Conservation (phyloP, 2,329 filamentous ascomycete species). For the Ceratocystis harringtonii region DNA sequence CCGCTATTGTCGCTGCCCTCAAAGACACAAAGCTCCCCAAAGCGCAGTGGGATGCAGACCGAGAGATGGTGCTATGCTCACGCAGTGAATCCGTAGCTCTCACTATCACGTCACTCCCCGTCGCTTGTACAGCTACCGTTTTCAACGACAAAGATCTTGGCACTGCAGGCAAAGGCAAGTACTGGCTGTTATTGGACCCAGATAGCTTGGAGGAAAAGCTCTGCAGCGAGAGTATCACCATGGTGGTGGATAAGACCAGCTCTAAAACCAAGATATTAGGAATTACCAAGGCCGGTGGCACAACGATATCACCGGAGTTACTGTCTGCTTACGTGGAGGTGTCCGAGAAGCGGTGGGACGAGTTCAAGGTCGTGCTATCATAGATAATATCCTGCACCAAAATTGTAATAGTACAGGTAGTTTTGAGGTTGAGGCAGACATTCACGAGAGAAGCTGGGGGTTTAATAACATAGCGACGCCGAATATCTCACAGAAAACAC, state of each 20-base stretch:
- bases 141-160: constrained; percentile 41
- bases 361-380: constrained; percentile 26
- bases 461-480: too few species aligned
- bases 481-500: too few species aligned
- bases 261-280: constrained; percentile 45
- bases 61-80: constrained; percentile 64
- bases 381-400: background rate
- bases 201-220: constrained; percentile 80
- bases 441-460: too few species aligned
- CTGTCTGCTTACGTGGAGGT: constrained; percentile 17
- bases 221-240: constrained; percentile 66
- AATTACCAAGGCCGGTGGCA: constrained; percentile 75
- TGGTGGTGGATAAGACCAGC: constrained; percentile 55
- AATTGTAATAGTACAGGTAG: background rate
- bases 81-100: constrained; percentile 41
- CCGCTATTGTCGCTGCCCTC: constrained; percentile 66
- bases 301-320: constrained; percentile 47
- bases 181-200: constrained; percentile 74
- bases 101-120: constrained; percentile 48
- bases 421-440: too few species aligned
- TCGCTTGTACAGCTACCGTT: constrained; percentile 64
- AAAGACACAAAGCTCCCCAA: constrained; percentile 60
- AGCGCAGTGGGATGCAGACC: constrained; percentile 72
- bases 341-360: constrained; percentile 18
- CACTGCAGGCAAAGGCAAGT: constrained; percentile 27